A percentile compares a stretch with the other conserved stretches of the same genome.
These are phyloP conservation scores for Trichoderma lentiforme DNA, from an alignment of 2,329 filamentous ascomycete genomes.

Conservation along the genomic window DNA sequence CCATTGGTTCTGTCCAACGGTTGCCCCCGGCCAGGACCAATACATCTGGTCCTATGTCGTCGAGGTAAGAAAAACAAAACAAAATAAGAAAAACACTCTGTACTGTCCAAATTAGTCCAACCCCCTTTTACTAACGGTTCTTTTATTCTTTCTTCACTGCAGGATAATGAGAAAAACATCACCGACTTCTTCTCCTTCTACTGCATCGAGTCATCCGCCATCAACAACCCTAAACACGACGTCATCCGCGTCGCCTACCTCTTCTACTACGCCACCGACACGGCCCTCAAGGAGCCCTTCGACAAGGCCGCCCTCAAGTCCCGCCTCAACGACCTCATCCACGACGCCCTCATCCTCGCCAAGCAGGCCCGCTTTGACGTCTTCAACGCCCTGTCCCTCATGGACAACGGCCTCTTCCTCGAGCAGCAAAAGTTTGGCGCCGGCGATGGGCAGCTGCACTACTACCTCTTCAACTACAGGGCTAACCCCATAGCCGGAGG, in stretches of 20 bases:
- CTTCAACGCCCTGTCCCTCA: constrained; percentile 89
- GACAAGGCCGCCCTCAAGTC: constrained; percentile 63
- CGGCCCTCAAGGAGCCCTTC: constrained; percentile 59
- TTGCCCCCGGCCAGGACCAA: constrained; percentile 60
- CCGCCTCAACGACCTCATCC: constrained; percentile 76
- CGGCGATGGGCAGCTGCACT: constrained; percentile 92
- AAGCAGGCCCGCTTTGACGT: constrained; percentile 87
- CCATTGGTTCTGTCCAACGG: constrained; percentile 79
- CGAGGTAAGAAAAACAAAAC: constrained; percentile 51
- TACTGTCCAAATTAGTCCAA: neutral
- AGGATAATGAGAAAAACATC: constrained; percentile 63
- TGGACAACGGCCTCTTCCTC: constrained; percentile 92
- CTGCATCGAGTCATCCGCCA: constrained; percentile 87
- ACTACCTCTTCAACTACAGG: constrained; percentile 97
- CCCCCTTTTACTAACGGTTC: neutral
- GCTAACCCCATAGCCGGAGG: constrained; percentile 82
- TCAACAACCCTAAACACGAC: constrained; percentile 73
- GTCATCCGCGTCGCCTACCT: constrained; percentile 88
- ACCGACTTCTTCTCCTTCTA: constrained; percentile 99
- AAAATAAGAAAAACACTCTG: neutral
- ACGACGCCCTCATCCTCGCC: constrained; percentile 82
- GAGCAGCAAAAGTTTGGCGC: constrained; percentile 92
- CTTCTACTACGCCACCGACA: constrained; percentile 92
- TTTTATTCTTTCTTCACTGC: neutral
- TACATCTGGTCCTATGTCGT: constrained; percentile 94